These are phyloP conservation scores for Boletus holoroseus DNA, from an alignment of 1,284 basidiomycete genomes.

Conservation along the genomic window DNA sequence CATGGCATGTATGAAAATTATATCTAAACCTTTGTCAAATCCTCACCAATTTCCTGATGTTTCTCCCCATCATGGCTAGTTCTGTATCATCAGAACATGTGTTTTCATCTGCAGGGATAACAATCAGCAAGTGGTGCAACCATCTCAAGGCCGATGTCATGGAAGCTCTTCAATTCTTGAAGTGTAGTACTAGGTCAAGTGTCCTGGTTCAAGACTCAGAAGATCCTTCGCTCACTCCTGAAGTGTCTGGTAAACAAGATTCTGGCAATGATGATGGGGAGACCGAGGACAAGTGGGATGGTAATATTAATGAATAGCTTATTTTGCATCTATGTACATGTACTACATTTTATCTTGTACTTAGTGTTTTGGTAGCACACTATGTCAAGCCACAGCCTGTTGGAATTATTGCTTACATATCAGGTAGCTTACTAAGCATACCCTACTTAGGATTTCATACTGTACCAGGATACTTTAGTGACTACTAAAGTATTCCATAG, in stretches of 20 bases:
- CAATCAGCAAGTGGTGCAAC: constrained; percentile 33
- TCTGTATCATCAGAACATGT: constrained; percentile 27
- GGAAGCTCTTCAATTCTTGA: constrained; percentile 19
- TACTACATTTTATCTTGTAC: not conserved
- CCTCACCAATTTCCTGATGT: too few species aligned
- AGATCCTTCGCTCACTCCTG: not conserved
- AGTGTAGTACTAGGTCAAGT: not conserved
- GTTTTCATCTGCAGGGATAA: constrained; percentile 30
- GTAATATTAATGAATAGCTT: not conserved
- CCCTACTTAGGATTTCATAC: too few species aligned
- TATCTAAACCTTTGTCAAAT: too few species aligned
- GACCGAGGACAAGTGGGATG: constrained; percentile 6
- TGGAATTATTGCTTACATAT: too few species aligned
- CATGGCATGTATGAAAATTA: too few species aligned
- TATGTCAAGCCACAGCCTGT: not conserved
- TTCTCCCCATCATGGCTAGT: constrained; percentile 37
- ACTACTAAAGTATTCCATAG: too few species aligned
- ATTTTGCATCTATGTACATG: not conserved
- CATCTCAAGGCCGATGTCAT: constrained; percentile 25
- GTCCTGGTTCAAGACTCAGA: not conserved
- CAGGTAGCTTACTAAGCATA: too few species aligned
- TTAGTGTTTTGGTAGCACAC: not conserved
- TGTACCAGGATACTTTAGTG: too few species aligned
- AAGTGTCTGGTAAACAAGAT: not conserved
- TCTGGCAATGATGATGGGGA: not conserved